Evolutionary conservation across 768 basidiomycete genomes (phyloP).

Genomic region (Boletus sp.): DNA sequence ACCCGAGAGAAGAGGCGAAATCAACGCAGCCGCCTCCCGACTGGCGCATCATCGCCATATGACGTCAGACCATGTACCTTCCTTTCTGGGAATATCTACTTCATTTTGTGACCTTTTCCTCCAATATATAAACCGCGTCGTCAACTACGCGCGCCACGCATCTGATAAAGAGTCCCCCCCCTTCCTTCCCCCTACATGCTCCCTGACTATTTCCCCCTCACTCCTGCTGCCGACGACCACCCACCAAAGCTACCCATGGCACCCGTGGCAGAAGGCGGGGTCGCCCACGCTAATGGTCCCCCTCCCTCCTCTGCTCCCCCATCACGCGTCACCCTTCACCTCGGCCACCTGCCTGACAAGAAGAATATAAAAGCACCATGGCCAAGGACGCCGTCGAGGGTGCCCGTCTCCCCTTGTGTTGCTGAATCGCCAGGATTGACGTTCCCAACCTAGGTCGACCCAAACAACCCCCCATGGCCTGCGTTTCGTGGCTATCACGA

Average conservation of each 20-base stretch:
- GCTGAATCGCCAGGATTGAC: neutral
- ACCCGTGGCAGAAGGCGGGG: neutral
- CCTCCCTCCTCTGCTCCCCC: conserved; percentile 35
- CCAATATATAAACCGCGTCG: conserved; percentile 22
- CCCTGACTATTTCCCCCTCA: conserved; percentile 27
- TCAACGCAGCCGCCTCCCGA: neutral
- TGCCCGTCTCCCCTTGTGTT: conserved; percentile 25
- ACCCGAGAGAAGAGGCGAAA: neutral
- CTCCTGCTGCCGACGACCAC: conserved; percentile 27
- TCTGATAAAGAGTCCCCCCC: conserved; percentile 7
- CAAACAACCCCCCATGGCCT: conserved; percentile 81
- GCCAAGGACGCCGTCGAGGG: conserved; percentile 73
- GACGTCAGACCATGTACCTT: conserved; percentile 30
- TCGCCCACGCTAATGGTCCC: conserved; percentile 8
- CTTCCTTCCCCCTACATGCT: neutral
- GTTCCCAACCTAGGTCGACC: conserved; percentile 53
- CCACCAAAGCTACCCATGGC: conserved; percentile 5
- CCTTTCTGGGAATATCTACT: conserved; percentile 24
- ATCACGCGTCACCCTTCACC: conserved; percentile 63
- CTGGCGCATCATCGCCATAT: neutral
- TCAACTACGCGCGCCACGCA: neutral
- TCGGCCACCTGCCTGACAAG: conserved; percentile 72
- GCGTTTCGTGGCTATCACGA: conserved; percentile 80
- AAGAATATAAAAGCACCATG: conserved; percentile 68
- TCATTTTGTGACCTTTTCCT: conserved; percentile 11